These are phyloP conservation scores for Wallemia hederae DNA, from an alignment of 1,284 basidiomycete species.

Conservation along the genomic window DNA sequence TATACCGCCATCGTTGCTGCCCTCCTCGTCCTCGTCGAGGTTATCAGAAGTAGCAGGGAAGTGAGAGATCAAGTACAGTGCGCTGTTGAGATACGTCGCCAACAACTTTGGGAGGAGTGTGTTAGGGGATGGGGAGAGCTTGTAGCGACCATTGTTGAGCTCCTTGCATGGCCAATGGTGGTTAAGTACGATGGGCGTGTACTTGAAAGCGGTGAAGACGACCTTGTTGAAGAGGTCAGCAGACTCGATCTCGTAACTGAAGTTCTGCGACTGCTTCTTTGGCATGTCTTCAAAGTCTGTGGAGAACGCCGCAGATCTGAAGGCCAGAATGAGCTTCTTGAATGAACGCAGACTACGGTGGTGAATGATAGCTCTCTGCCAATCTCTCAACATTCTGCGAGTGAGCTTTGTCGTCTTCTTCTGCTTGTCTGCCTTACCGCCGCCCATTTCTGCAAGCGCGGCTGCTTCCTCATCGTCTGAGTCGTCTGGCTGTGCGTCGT, in stretches of 20 bases:
- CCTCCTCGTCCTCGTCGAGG: slow-evolving; percentile 12
- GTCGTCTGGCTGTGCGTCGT: slow-evolving; percentile 16
- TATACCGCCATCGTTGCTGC: slow-evolving; percentile 13
- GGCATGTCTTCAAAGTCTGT: slow-evolving; percentile 17
- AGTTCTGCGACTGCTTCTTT: slow-evolving; percentile 17
- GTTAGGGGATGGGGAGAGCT: slow-evolving; percentile 33
- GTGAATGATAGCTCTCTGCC: slow-evolving; percentile 76
- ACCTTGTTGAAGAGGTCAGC: slow-evolving; percentile 72
- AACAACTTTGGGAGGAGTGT: slow-evolving; percentile 58
- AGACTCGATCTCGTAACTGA: slow-evolving; percentile 54
- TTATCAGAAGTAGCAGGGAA: slow-evolving; percentile 23
- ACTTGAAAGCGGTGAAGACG: slow-evolving; percentile 56
- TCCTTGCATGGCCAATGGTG: slow-evolving; percentile 72
- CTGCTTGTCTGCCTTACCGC: too few species aligned
- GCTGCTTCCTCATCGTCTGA: slow-evolving; percentile 15
- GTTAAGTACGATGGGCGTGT: slow-evolving; percentile 62
- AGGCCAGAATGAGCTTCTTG: slow-evolving; percentile 57
- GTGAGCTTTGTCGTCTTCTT: slow-evolving; percentile 27
- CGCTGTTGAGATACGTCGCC: slow-evolving; percentile 61
- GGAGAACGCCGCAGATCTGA: slow-evolving; percentile 47
- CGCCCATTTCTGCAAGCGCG: slow-evolving; percentile 24
- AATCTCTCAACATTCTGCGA: slow-evolving; percentile 37
- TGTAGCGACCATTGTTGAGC: slow-evolving; percentile 49
- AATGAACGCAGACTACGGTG: slow-evolving; percentile 61
- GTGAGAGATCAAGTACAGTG: slow-evolving; percentile 46